Evolutionary conservation across 2,329 filamentous ascomycete species (phyloP).

Genomic region (Cordyceps farinosa): DNA sequence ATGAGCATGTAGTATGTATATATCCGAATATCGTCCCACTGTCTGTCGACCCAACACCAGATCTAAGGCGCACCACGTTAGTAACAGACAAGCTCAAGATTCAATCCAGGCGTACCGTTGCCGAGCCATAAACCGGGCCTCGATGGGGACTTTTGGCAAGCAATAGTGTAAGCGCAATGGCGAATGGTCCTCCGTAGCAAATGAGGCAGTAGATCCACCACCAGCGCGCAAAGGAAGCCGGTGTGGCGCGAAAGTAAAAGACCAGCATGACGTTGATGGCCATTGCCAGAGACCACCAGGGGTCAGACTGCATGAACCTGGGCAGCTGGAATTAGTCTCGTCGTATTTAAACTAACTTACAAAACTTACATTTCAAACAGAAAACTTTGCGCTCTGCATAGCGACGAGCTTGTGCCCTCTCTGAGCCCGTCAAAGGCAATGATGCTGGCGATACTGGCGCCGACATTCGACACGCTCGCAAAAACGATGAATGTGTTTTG

Average conservation of each 20-base stretch:
- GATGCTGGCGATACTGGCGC: conserved; percentile 62
- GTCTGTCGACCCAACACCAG: conserved; percentile 58
- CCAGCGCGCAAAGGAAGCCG: conserved; percentile 67
- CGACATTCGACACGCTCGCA: conserved; percentile 57
- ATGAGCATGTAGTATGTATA: conserved; percentile 61
- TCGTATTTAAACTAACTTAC: too few relatives aligned
- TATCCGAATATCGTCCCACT: conserved; percentile 55
- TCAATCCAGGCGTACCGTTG: conserved; percentile 44
- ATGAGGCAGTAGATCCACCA: conserved; percentile 66
- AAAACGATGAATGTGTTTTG: conserved; percentile 62
- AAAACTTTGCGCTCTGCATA: conserved; percentile 62
- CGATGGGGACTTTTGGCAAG: conserved; percentile 44
- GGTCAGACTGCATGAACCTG: conserved; percentile 75
- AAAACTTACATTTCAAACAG: conserved; percentile 62
- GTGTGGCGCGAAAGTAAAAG: conserved; percentile 57
- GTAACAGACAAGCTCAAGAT: neutral
- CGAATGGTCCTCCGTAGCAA: conserved; percentile 69
- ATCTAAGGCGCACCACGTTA: conserved; percentile 37
- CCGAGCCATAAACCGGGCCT: conserved; percentile 51
- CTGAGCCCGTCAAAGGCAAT: conserved; percentile 65
- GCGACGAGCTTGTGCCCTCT: conserved; percentile 47
- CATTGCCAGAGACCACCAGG: conserved; percentile 78
- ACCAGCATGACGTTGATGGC: conserved; percentile 75
- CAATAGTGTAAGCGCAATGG: conserved; percentile 64
- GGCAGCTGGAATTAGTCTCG: neutral